Evolutionary conservation across 805 yeast species (phyloP).

Genomic region (Brettanomyces naardenensis): DNA sequence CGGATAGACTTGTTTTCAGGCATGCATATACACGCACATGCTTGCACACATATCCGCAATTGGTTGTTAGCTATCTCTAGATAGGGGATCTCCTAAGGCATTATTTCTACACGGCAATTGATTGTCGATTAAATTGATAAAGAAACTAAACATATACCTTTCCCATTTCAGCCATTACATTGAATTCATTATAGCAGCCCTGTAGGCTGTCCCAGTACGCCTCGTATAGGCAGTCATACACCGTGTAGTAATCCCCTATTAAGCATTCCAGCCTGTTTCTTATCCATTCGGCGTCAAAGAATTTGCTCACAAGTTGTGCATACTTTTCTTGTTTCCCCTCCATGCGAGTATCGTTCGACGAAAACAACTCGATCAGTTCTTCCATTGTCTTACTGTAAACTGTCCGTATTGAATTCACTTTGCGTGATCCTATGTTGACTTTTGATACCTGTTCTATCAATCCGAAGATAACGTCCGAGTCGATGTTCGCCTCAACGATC

Average conservation of each 20-base stretch:
- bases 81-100: too few relatives aligned
- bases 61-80: too few relatives aligned
- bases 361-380: too few relatives aligned
- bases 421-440: slow-evolving; percentile 11
- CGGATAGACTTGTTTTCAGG: too few relatives aligned
- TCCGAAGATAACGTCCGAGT: slow-evolving; percentile 9
- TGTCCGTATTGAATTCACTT: slow-evolving; percentile 12
- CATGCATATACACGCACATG: too few relatives aligned
- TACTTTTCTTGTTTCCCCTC: slow-evolving; percentile 3
- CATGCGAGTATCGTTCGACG: slow-evolving; percentile 1
- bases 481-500: slow-evolving; percentile 12
- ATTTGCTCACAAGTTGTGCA: slow-evolving; percentile 8
- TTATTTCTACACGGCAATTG: too few relatives aligned
- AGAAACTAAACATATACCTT: too few relatives aligned
- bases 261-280: slow-evolving; percentile 6
- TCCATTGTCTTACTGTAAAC: slow-evolving; percentile 8
- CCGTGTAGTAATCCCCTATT: slow-evolving; percentile 9
- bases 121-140: too few relatives aligned
- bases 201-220: slow-evolving; percentile 8
- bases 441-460: slow-evolving; percentile 14
- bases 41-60: too few relatives aligned
- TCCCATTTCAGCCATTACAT: too few relatives aligned
- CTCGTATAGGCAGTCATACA: slow-evolving; percentile 12
- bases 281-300: slow-evolving; percentile 9
- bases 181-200: slow-evolving; percentile 8